Conservation (phyloP, 1,139 yeast genomes). For the Hemisphaericaspora xylofermentans region DNA sequence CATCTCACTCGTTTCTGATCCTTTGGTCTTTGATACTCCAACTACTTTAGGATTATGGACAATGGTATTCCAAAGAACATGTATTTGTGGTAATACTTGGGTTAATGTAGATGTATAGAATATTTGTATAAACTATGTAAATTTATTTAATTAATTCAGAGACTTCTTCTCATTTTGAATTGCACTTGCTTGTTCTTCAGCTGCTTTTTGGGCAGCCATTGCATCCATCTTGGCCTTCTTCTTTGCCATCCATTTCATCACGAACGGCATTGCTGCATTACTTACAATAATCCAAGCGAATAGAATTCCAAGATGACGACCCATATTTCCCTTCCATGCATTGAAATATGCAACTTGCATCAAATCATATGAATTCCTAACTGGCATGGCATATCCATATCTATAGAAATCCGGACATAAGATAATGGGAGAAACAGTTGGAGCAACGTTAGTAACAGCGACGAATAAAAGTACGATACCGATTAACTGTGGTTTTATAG, state of each 20-base stretch:
- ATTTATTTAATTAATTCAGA: neutral
- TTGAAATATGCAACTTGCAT: conserved; percentile 46
- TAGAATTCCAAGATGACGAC: conserved; percentile 47
- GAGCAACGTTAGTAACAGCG: conserved; percentile 46
- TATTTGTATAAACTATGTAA: neutral
- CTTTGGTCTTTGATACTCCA: conserved; percentile 38
- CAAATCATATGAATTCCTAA: conserved; percentile 46
- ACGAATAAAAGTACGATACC: conserved; percentile 49
- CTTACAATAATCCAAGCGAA: conserved; percentile 47
- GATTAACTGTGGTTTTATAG: conserved; percentile 40
- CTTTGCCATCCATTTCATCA: conserved; percentile 25
- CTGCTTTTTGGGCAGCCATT: conserved; percentile 7
- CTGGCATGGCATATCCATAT: conserved; percentile 55
- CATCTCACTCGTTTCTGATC: conserved; percentile 51
- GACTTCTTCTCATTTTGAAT: neutral
- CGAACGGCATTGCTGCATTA: conserved; percentile 40
- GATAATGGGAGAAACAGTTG: conserved; percentile 47
- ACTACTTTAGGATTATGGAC: conserved; percentile 59
- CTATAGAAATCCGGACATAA: conserved; percentile 46
- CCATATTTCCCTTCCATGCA: conserved; percentile 46
- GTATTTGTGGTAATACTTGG: conserved; percentile 84
- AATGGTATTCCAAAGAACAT: conserved; percentile 69
- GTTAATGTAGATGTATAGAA: conserved; percentile 25
- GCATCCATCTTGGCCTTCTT: conserved; percentile 18
- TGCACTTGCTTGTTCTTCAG: neutral